Conservation (phyloP, 2,329 filamentous ascomycete species). For the Periconia sp. region DNA sequence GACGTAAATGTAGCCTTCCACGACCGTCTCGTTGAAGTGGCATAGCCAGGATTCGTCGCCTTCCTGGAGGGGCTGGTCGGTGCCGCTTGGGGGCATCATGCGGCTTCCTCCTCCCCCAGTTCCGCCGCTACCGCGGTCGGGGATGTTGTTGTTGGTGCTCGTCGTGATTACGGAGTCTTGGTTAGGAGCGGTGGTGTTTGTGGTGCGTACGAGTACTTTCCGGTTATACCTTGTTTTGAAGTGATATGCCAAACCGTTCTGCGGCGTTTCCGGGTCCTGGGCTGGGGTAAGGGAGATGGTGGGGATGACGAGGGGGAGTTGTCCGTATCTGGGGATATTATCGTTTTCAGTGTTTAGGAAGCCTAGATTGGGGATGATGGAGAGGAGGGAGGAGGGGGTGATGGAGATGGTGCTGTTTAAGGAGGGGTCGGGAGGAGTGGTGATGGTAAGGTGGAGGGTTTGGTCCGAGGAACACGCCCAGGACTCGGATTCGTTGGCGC, state of each 20-base stretch:
- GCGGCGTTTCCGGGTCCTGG: not conserved
- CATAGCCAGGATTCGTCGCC: conserved; percentile 29
- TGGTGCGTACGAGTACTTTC: conserved; percentile 11
- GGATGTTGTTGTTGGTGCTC: not conserved
- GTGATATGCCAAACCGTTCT: conserved; percentile 14
- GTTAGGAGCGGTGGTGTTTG: not conserved
- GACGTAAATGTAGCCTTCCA: conserved; percentile 28
- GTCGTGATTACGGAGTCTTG: too few species aligned
- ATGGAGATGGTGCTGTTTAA: conserved; percentile 17
- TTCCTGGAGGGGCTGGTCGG: conserved; percentile 2
- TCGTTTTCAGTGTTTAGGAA: not conserved
- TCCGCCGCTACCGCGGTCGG: not conserved
- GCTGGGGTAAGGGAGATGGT: conserved; percentile 11
- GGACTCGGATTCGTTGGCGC: conserved; percentile 23
- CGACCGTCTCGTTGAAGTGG: conserved; percentile 25
- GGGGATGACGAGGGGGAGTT: conserved; percentile 17
- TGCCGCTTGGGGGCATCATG: too few species aligned
- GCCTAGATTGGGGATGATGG: not conserved
- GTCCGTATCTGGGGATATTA: conserved; percentile 17
- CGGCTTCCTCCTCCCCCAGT: too few species aligned
- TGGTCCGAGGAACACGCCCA: conserved; percentile 27
- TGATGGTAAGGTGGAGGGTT: conserved; percentile 21
- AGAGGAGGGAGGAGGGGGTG: conserved; percentile 10
- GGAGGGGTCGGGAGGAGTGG: not conserved
- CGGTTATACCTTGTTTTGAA: conserved; percentile 28